These are phyloP conservation scores for Marasmius tenuissimus DNA, from an alignment of 1,284 basidiomycete genomes.

Conservation along the genomic window DNA sequence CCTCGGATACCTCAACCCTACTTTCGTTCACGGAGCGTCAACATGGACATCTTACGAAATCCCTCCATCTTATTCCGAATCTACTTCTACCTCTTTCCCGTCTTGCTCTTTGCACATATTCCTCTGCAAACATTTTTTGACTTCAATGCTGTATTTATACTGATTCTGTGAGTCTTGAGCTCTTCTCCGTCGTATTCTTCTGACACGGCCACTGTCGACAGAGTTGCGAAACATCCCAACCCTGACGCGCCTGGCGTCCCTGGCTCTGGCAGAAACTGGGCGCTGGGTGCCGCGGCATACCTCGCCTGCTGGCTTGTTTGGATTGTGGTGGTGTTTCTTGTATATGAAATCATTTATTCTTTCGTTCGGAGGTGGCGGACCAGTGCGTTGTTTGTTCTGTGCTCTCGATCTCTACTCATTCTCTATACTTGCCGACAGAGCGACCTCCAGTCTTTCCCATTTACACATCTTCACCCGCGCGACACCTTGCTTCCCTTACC, in stretches of 20 bases:
- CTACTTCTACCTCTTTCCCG: slow-evolving; percentile 65
- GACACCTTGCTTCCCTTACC: slow-evolving; percentile 69
- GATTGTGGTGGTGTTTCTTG: slow-evolving; percentile 72
- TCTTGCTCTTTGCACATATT: slow-evolving; percentile 69
- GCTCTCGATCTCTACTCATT: slow-evolving; percentile 1
- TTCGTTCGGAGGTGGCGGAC: slow-evolving; percentile 81
- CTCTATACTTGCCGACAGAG: slow-evolving; percentile 41
- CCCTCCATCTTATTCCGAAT: slow-evolving; percentile 55
- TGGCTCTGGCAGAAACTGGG: slow-evolving; percentile 74
- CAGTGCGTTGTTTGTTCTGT: slow-evolving; percentile 54
- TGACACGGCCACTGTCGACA: slow-evolving; percentile 24
- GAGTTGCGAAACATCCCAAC: slow-evolving; percentile 69
- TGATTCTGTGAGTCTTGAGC: background rate
- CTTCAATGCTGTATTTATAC: slow-evolving; percentile 35
- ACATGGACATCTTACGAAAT: slow-evolving; percentile 63
- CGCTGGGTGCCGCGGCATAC: slow-evolving; percentile 75
- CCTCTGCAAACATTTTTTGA: slow-evolving; percentile 78
- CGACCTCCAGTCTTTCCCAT: slow-evolving; percentile 80
- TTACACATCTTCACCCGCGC: slow-evolving; percentile 77
- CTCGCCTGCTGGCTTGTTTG: slow-evolving; percentile 76
- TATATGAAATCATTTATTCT: slow-evolving; percentile 80
- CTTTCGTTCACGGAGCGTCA: slow-evolving; percentile 62
- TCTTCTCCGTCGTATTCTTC: background rate
- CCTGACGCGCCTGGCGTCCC: slow-evolving; percentile 63
- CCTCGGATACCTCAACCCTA: slow-evolving; percentile 49